A percentile compares a stretch with the other conserved stretches of the same genome.
Conservation (phyloP, 805 yeast species). For the Wickerhamomyces alni region DNA sequence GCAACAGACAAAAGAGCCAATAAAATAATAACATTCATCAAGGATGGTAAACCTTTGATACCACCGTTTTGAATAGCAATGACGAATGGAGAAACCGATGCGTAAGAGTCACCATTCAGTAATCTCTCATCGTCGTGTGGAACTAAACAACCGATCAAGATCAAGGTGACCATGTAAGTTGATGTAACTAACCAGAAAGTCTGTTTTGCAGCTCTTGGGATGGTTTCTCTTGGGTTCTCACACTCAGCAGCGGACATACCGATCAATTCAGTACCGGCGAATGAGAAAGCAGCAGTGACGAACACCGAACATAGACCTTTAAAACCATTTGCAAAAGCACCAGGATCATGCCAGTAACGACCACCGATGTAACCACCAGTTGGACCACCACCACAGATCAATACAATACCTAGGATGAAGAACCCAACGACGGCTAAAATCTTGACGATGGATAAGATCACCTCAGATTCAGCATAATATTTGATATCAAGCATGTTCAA, state of each 20-base stretch:
- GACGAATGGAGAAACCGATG: conserved; percentile 62
- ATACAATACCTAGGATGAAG: conserved; percentile 47
- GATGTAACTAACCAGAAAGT: conserved; percentile 49
- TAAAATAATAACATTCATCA: conserved; percentile 55
- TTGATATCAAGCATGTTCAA: conserved; percentile 49
- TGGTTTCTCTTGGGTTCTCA: conserved; percentile 46
- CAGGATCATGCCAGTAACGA: conserved; percentile 45
- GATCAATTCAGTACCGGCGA: conserved; percentile 63
- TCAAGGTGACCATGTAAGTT: conserved; percentile 52
- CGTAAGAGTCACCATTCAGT: conserved; percentile 49
- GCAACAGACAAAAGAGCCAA: conserved; percentile 49
- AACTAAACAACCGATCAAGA: conserved; percentile 56
- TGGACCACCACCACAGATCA: conserved; percentile 57
- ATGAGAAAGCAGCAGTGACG: conserved; percentile 46
- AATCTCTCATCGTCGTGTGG: conserved; percentile 45
- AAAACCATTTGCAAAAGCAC: conserved; percentile 55
- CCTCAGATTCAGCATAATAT: conserved; percentile 51
- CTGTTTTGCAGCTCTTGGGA: conserved; percentile 51
- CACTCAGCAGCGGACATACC: conserved; percentile 51
- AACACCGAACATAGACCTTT: conserved; percentile 49
- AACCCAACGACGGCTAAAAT: conserved; percentile 61
- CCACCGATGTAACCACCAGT: conserved; percentile 42
- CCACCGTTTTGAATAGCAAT: conserved; percentile 57
- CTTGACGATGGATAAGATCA: conserved; percentile 60
- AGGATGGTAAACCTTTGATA: conserved; percentile 51